Evolutionary conservation across 2,329 filamentous ascomycete species (phyloP), one percentile per base, ranked within the genome.

Genomic region (Fusarium sterilihyphosum): DNA sequence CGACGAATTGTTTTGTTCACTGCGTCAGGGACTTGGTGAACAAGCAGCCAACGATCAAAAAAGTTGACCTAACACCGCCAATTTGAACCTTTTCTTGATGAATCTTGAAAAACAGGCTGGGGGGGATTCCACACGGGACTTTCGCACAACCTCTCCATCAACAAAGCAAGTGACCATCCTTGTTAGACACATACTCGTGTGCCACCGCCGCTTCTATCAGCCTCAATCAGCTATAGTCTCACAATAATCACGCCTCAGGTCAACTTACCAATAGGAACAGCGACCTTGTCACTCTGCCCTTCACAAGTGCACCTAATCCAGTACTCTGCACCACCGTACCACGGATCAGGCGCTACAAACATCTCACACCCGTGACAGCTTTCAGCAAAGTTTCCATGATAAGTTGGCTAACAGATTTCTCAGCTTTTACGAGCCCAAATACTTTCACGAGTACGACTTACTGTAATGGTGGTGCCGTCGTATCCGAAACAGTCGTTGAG

Each of bases 401-500:
- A 26, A 16, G 31, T 31, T 24, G 16, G 8, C 38, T 67, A 5
- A 41, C 20, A n/a, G 3, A n/a, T 2, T 14, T 0, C 14, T 56
- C 1, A 56, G 24, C 11, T 18, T n/a, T 7, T 8, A 17, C 2
- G 3, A 41, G 1, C 6, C 11, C 4, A 12, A 18, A 3, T 1
- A 4, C 20, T 6, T n/a, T 4, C 3, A 8, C 11, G 16, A n/a
- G 16, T 0, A 8, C 4, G 20, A 41, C 43, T 46, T 52, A 57
- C 65, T 9, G 50, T 70, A 8, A 70, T 37, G 5, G 40, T n/a
- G 2, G 35, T 56, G 0, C 50, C 65, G 12, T 70, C 38, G 7
- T 70, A 70, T 10, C 67, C 67, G 10, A 70, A 70, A 13, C 67
- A 70, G 2, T n/a, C 31, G 14, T 70, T 52, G 3, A 70, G 65